Base-by-base conservation (phyloP, 257 asterid species). In the Nicotiana knightiana region DNA sequence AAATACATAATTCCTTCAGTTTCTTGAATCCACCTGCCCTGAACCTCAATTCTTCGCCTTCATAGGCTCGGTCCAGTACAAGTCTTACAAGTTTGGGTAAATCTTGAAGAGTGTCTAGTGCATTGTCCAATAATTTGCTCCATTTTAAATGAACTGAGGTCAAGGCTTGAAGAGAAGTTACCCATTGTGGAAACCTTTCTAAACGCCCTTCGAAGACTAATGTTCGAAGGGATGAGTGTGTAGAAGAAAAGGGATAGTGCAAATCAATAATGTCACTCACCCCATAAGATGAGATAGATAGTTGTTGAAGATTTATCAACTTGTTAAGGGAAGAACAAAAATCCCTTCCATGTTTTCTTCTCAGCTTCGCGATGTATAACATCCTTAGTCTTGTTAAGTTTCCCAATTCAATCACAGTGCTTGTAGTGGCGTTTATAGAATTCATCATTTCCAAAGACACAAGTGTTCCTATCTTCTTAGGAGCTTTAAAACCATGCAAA, bases 61-160 rank as follows among this genome's bases (percentile, higher is more conserved):
- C 83, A 75, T 68, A 89, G 32, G 88, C 87, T 30, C 76, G 59
- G 57, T 39, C 8, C 0, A 87, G 63, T 2, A 9, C 46, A 15
- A 88, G 81, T 2, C 5, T 6, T 9, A 66, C 48, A 54, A 88
- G 35, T 43, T 86, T 80, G 28, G 91, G 87, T 84, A 88, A 86
- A 63, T 57, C 80, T 79, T 85, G 81, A 43, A 88, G 85, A 43
- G 5, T n/a, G 63, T 79, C 66, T 0, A 88, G 77, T 6, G 81
- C 83, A 68, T 76, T 39, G 11, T 84, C 85, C 68, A 46, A 75
- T 37, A 86, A 62, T 39, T 24, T 33, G 33, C 84, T 81, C 80
- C 80, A 37, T 0, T 16, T n/a, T 5, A 86, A 53, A 24, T 18
- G 26, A 43, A 86, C 57, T 55, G 30, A 78, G 21, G 61, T 66